A percentile compares a stretch with the other conserved stretches of the same genome.
phyloP scores from a whole-genome alignment of 2,329 filamentous ascomycete species.

The Fusarium sp. region DNA sequence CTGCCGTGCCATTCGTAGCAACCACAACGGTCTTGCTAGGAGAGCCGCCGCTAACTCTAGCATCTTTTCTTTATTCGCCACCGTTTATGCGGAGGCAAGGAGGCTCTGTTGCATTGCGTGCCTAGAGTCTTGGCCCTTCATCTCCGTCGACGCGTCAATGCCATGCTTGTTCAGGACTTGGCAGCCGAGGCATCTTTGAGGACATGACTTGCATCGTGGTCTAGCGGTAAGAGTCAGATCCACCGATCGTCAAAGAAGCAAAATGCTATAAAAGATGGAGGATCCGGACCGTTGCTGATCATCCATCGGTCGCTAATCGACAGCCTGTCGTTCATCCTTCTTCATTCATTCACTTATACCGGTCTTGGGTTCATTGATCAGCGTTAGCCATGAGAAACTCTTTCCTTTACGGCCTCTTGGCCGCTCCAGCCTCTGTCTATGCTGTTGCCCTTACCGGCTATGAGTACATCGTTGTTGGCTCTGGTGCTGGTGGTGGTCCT shows the following conservation, averaged over 20 bases:
- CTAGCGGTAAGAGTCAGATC: neutral
- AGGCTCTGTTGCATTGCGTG: neutral
- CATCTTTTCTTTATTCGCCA: neutral
- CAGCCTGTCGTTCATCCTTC: neutral
- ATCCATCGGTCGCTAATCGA: neutral
- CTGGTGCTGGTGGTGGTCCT: constrained; percentile 70
- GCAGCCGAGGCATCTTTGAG: neutral
- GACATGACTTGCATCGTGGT: neutral
- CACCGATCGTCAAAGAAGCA: neutral
- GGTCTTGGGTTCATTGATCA: neutral
- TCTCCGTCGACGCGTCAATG: neutral
- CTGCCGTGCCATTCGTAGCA: constrained; percentile 1
- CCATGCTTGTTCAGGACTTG: neutral
- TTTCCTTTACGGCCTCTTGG: constrained; percentile 24
- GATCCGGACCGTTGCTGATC: neutral
- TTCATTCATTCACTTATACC: neutral
- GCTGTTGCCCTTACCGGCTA: constrained; percentile 42
- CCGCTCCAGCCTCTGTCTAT: constrained; percentile 22
- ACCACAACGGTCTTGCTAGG: neutral
- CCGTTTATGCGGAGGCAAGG: neutral
- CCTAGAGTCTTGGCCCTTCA: neutral
- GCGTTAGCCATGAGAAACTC: constrained; percentile 25
- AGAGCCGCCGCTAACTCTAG: neutral
- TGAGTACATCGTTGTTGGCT: constrained; percentile 73
- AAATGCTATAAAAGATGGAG: neutral